Conservation (phyloP, 257 asterid species). For the Ilex asprella region DNA sequence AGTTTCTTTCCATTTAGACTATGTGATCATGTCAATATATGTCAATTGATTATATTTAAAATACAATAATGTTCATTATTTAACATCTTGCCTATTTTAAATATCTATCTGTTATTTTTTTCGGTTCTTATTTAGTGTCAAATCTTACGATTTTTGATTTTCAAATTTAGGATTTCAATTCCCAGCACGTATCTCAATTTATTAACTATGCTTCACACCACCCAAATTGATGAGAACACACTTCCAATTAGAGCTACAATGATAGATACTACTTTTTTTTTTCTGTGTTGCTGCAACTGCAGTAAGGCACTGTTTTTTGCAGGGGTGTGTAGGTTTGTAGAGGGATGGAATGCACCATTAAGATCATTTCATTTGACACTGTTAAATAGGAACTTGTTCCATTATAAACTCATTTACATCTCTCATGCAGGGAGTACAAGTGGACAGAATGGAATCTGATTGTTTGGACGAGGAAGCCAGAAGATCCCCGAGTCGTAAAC, state of each 20-base stretch:
- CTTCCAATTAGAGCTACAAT: background rate
- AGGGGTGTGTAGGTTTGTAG: background rate
- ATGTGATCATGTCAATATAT: background rate
- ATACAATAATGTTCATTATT: background rate
- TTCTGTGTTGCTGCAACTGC: background rate
- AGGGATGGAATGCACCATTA: background rate
- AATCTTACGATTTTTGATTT: no score
- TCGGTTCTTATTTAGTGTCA: no score
- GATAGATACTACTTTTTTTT: background rate
- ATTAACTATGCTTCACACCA: no score
- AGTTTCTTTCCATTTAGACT: no score
- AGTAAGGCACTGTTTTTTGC: background rate
- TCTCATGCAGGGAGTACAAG: conserved; percentile 58
- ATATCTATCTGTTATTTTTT: no score
- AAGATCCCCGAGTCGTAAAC: conserved; percentile 29
- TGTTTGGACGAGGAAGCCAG: conserved; percentile 34
- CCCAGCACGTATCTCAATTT: background rate
- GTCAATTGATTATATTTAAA: background rate
- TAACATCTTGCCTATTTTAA: no score
- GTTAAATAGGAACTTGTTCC: background rate
- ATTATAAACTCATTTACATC: conserved; percentile 9
- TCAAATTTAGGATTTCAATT: background rate
- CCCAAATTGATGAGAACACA: background rate
- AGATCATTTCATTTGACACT: background rate
- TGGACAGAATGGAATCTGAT: conserved; percentile 42